Percentiles rank a stretch among this genome's conserved stretches.
Conservation (phyloP, 1,139 yeast genomes). For the Casaregolazyma suthepensis region DNA sequence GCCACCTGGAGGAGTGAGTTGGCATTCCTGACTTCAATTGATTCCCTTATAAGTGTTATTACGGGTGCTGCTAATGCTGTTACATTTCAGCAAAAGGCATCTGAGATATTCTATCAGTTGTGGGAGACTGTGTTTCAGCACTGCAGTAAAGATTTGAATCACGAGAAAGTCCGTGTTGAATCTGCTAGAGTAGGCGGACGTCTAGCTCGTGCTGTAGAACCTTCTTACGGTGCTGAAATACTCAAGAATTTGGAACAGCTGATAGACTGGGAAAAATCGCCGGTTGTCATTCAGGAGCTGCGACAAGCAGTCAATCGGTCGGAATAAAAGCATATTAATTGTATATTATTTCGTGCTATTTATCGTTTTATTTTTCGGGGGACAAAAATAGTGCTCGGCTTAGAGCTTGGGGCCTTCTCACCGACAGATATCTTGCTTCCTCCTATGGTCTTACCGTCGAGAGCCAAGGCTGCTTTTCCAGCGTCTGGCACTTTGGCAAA, state of each 20-base stretch:
- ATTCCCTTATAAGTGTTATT: neutral
- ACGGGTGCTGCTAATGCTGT: neutral
- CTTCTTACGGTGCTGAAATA: constrained; percentile 3
- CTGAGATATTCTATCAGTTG: constrained; percentile 17
- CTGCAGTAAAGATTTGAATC: constrained; percentile 43
- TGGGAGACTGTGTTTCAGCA: constrained; percentile 30
- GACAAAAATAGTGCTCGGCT: constrained; percentile 18
- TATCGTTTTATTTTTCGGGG: constrained; percentile 15
- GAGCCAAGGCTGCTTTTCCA: constrained; percentile 50
- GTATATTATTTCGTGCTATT: neutral
- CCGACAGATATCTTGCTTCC: constrained; percentile 10
- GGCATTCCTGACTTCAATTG: constrained; percentile 22
- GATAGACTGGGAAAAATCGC: constrained; percentile 18
- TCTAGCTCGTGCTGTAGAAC: constrained; percentile 19
- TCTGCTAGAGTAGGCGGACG: constrained; percentile 36
- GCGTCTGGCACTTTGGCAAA: constrained; percentile 44
- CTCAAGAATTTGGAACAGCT: constrained; percentile 11
- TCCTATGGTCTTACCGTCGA: constrained; percentile 36
- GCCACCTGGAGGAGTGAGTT: constrained; percentile 56
- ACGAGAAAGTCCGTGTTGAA: constrained; percentile 60
- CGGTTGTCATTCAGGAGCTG: constrained; percentile 22
- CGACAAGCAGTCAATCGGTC: constrained; percentile 8
- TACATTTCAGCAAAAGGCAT: neutral
- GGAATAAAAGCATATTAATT: neutral
- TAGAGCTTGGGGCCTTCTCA: constrained; percentile 2